Percentiles rank a stretch among this genome's conserved stretches.
Conservation (phyloP, 371 early-diverging fungal species). For the Nosema granulosis region DNA sequence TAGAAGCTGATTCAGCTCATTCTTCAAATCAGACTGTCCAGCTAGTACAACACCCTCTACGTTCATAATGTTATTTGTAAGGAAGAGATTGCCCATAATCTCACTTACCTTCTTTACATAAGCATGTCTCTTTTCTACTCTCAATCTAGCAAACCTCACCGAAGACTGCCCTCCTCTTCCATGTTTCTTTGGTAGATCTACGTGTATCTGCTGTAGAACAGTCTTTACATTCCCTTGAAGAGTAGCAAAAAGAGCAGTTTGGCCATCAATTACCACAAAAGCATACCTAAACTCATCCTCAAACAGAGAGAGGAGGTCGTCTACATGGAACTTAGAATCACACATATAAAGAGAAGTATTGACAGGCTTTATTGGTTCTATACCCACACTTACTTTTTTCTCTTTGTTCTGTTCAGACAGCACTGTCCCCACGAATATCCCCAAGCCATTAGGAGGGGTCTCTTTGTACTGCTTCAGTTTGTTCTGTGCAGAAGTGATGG, state of each 20-base stretch:
- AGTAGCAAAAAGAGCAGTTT: constrained; percentile 90
- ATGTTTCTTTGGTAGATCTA: constrained; percentile 99
- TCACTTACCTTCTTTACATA: constrained; percentile 97
- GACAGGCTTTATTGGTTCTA: constrained; percentile 98
- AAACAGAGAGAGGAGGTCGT: constrained; percentile 77
- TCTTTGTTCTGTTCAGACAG: constrained; percentile 91
- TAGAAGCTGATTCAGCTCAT: constrained; percentile 81
- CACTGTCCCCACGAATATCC: constrained; percentile 90
- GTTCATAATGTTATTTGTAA: constrained; percentile 83
- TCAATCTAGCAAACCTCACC: constrained; percentile 94
- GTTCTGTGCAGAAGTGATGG: constrained; percentile 95
- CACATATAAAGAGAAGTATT: constrained; percentile 97
- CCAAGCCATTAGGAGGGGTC: constrained; percentile 81
- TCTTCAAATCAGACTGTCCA: constrained; percentile 96
- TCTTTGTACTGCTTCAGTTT: constrained; percentile 86
- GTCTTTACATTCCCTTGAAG: constrained; percentile 90
- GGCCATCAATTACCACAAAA: constrained; percentile 98
- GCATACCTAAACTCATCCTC: constrained; percentile 93
- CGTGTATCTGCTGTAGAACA: constrained; percentile 83
- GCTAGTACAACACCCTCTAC: constrained; percentile 87
- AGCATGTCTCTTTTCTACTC: constrained; percentile 95
- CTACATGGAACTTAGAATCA: constrained; percentile 98
- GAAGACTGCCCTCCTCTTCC: constrained; percentile 99
- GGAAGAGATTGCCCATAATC: constrained; percentile 80
- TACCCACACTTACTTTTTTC: constrained; percentile 94